Evolutionary conservation across 768 basidiomycete genomes (phyloP), one percentile per base, ranked within the genome.

Genomic region (Phylloporus sp.): DNA sequence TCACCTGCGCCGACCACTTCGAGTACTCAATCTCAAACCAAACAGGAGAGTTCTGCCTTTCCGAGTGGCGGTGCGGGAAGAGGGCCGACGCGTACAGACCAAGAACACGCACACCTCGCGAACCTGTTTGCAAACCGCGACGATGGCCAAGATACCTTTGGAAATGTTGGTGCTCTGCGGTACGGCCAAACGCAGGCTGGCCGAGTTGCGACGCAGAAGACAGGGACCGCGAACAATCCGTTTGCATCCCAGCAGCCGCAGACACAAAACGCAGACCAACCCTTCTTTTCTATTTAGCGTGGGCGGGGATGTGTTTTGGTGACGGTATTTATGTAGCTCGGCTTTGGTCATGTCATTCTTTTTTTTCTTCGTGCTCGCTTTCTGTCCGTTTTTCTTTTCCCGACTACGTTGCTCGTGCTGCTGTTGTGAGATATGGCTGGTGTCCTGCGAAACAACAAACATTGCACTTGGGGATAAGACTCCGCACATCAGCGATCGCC

Each of bases 141-240:
- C 46, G 92, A 90, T 56, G 95, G 96, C 2, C 73, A 87, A 62
- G 96, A 99, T 68, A 95, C 95, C 43, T 98, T 97, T 61, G 95
- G 95, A 41, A 99, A 98, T 64, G 57, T 81, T 26, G 95, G 95
- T 17, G 51, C 72, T 42, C 63, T 95, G 52, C 79, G 93, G 74
- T 87, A 81, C 49, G 82, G 81, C 2, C 72, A 79, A 40, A 78
- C 79, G 1, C 71, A 75, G 28, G 81, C 78, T 15, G 80, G 80
- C 9, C 67, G 71, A 7, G 29, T 80, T 27, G 54, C 72, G 18
- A 51, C 59, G 10, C 77, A 80, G 53, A 70, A 70, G 63, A 73
- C 78, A 44, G 77, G 79, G 21, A 66, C 61, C 21, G 63, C 61
- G 11, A 75, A 78, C 63, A 89, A 85, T 60, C 86, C 87, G 2